These are phyloP conservation scores for Marsdenia floribunda DNA, from an alignment of 257 asterid species.

Conservation along the genomic window DNA sequence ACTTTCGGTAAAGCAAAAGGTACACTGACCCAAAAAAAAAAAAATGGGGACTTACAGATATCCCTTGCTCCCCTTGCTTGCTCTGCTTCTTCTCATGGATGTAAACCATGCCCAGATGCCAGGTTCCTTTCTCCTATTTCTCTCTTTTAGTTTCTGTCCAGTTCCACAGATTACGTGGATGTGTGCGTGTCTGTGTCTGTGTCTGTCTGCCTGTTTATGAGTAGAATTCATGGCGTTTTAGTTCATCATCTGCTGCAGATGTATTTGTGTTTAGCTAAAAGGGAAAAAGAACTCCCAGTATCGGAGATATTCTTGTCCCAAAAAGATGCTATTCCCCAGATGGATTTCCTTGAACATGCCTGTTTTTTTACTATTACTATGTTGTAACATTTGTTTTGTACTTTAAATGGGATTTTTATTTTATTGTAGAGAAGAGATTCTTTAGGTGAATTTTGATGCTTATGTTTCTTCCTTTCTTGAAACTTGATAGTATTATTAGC, in stretches of 20 bases:
- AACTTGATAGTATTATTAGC: neutral
- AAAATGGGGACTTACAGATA: slow-evolving; percentile 44
- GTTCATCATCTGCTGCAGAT: neutral
- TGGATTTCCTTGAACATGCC: neutral
- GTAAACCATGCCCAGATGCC: slow-evolving; percentile 71
- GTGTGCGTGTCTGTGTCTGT: neutral
- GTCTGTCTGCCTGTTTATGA: too few relatives aligned
- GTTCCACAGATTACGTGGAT: neutral
- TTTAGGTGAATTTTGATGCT: neutral
- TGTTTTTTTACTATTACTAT: neutral
- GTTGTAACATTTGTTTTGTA: neutral
- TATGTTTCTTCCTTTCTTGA: neutral
- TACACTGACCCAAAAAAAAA: slow-evolving; percentile 2
- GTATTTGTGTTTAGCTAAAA: neutral
- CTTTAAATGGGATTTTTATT: too few relatives aligned
- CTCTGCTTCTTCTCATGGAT: slow-evolving; percentile 42
- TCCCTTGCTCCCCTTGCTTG: slow-evolving; percentile 24
- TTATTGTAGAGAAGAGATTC: too few relatives aligned
- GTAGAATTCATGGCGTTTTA: neutral
- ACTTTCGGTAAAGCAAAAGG: slow-evolving; percentile 16
- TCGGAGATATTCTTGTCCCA: too few relatives aligned
- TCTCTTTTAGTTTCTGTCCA: neutral
- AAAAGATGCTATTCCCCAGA: neutral
- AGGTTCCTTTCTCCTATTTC: slow-evolving; percentile 40
- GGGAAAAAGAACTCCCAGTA: neutral